Percentiles rank a stretch among this genome's conserved stretches.
Conservation (phyloP, 208 protist genomes). For the Wallacemonas collosoma region DNA sequence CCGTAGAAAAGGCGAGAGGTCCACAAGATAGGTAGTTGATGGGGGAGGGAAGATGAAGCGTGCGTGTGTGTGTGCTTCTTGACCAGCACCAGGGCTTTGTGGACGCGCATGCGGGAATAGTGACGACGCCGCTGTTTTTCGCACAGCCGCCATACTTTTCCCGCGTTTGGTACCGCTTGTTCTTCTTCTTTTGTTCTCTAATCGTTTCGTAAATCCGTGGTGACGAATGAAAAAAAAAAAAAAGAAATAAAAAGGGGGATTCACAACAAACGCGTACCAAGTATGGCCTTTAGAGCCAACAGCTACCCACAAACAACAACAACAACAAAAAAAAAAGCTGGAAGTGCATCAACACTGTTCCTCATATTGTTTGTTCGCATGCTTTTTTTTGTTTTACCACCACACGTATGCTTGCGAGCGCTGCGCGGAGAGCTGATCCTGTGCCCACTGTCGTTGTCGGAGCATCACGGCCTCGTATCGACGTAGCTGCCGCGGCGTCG, state of each 20-base stretch:
- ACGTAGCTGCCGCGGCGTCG: constrained; percentile 67
- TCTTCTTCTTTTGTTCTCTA: no score
- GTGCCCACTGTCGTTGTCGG: constrained; percentile 63
- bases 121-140: no score
- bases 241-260: not conserved
- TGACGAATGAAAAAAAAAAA: constrained; percentile 6
- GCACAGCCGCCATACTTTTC: no score
- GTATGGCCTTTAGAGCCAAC: not conserved
- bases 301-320: not conserved
- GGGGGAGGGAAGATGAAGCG: not conserved
- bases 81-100: no score
- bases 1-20: no score
- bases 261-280: not conserved
- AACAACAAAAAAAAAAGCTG: constrained; percentile 1
- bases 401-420: constrained; percentile 46
- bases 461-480: constrained; percentile 86
- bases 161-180: no score
- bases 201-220: no score
- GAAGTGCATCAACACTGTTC: not conserved
- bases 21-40: no score
- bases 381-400: constrained; percentile 48
- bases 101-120: no score
- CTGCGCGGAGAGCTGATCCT: constrained; percentile 42
- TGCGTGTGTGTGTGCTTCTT: not conserved
- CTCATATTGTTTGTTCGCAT: not conserved